A percentile compares a stretch with the other conserved stretches of the same genome.
Conservation (phyloP, 208 protist species). For the Trypanosoma melophagium region DNA sequence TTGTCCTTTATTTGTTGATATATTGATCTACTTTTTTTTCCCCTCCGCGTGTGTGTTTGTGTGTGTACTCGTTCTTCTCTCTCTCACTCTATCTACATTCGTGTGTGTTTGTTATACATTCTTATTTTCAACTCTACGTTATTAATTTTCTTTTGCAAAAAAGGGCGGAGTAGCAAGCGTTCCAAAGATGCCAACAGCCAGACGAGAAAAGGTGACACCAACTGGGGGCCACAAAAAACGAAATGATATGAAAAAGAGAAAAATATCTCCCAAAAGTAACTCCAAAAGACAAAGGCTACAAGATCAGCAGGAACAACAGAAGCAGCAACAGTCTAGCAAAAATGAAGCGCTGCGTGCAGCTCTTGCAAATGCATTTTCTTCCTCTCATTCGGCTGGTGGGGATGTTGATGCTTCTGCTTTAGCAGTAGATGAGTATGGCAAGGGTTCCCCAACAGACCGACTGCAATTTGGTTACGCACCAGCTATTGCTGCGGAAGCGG, state of each 20-base stretch:
- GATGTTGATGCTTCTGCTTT: not conserved
- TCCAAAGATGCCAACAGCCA: not conserved
- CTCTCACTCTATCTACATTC: too few relatives aligned
- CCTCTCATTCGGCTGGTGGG: not conserved
- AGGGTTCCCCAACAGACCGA: constrained; percentile 71
- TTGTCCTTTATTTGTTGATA: not conserved
- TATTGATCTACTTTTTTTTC: not conserved
- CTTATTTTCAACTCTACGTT: not conserved
- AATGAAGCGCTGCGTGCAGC: constrained; percentile 36
- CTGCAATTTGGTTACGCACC: constrained; percentile 88
- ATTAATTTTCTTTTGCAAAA: not conserved
- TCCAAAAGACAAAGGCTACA: not conserved
- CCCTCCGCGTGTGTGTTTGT: not conserved
- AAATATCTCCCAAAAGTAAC: not conserved
- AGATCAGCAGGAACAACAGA: not conserved
- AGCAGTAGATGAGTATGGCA: constrained; percentile 70
- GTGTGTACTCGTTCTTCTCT: not conserved
- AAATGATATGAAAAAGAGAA: too few relatives aligned
- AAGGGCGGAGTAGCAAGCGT: not conserved
- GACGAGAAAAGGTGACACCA: not conserved
- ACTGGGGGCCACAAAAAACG: too few relatives aligned
- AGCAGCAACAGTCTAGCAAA: constrained; percentile 2
- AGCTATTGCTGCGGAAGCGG: constrained; percentile 63
- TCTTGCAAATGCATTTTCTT: constrained; percentile 28
- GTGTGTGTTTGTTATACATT: not conserved